A percentile compares a stretch with the other conserved stretches of the same genome.
Conservation (phyloP, 108 stramenopile species). For the Aurantiochytrium sp. region DNA sequence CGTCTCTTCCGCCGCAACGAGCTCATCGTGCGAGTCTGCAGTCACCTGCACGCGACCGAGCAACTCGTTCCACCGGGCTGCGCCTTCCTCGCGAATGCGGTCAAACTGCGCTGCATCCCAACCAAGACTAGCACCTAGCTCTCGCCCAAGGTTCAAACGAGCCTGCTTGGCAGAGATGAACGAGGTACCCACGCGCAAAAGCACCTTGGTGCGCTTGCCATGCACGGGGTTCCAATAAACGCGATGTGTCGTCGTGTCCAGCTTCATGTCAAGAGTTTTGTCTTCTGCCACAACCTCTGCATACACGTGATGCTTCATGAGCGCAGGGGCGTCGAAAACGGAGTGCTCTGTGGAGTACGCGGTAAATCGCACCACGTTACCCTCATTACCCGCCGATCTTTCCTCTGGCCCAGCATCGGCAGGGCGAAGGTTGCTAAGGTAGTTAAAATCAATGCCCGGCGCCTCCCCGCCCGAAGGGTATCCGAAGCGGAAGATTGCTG, state of each 20-base stretch:
- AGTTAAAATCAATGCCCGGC: not conserved
- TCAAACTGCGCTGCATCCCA: not conserved
- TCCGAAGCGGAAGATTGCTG: not conserved
- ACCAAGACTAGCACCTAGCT: not conserved
- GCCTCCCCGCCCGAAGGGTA: not conserved
- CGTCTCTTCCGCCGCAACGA: not conserved
- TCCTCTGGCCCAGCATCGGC: not conserved
- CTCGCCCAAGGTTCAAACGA: not conserved
- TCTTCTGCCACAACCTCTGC: not conserved
- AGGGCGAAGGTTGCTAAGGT: not conserved
- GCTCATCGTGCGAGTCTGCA: not conserved
- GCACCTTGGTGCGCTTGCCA: not conserved
- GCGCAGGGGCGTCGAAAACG: not conserved
- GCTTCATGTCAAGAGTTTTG: not conserved
- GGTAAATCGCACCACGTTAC: not conserved
- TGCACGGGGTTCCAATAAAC: too few relatives aligned
- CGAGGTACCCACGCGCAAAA: constrained; percentile 13
- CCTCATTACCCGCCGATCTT: too few relatives aligned
- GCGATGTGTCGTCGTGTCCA: not conserved
- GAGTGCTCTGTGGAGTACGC: not conserved
- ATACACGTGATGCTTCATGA: not conserved
- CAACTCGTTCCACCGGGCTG: constrained; percentile 19
- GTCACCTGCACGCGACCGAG: not conserved
- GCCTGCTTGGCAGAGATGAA: constrained; percentile 24
- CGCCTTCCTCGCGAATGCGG: not conserved